A percentile compares a stretch with the other conserved stretches of the same genome.
Conservation (phyloP, 2,329 filamentous ascomycete species). For the Aspergillus melleus region DNA sequence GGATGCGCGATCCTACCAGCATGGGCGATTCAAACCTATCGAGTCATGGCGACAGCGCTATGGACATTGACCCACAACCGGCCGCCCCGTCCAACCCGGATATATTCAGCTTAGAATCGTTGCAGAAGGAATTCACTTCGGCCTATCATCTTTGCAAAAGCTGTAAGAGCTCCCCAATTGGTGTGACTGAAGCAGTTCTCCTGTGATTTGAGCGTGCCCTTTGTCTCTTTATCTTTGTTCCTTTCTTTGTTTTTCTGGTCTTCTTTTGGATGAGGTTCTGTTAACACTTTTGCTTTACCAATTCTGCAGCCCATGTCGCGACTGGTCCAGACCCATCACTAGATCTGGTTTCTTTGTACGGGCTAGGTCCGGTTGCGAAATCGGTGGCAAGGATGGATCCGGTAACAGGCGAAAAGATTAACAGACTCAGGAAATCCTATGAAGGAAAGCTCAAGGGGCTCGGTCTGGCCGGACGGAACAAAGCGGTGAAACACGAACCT, state of each 20-base stretch:
- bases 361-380: constrained; percentile 55
- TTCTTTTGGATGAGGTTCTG: constrained; percentile 33
- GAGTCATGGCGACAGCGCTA: constrained; percentile 31
- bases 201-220: constrained; percentile 14
- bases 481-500: constrained; percentile 47
- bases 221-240: neutral
- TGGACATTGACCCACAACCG: constrained; percentile 40
- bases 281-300: constrained; percentile 41
- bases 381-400: constrained; percentile 62
- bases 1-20: constrained; percentile 23
- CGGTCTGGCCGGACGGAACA: constrained; percentile 49
- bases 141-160: constrained; percentile 52
- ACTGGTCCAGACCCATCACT: constrained; percentile 58
- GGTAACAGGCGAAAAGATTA: constrained; percentile 64
- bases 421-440: constrained; percentile 59
- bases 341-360: constrained; percentile 61
- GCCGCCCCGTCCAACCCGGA: constrained; percentile 20
- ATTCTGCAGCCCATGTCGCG: constrained; percentile 45
- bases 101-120: constrained; percentile 41
- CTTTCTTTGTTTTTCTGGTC: constrained; percentile 28
- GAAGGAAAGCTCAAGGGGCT: constrained; percentile 52
- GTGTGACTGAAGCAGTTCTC: constrained; percentile 26
- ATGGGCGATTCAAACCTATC: constrained; percentile 14
- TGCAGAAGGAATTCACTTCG: constrained; percentile 48
- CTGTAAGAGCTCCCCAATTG: constrained; percentile 48